These are phyloP conservation scores for Microsporum ferrugineum DNA, from an alignment of 2,329 filamentous ascomycete genomes.

Conservation along the genomic window DNA sequence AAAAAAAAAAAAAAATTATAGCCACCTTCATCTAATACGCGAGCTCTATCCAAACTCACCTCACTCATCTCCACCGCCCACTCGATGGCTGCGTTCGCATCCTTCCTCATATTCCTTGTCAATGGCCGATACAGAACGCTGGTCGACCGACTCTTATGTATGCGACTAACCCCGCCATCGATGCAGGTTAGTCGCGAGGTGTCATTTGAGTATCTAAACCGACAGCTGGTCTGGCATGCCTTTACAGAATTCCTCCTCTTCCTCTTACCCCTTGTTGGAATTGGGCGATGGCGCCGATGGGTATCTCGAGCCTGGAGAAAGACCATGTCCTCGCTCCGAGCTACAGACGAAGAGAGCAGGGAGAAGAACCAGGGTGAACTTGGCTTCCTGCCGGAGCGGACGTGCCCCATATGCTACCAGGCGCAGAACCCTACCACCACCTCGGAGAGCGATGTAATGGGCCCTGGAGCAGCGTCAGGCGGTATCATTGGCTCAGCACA, in stretches of 20 bases:
- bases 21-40: constrained; percentile 38
- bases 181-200: constrained; percentile 82
- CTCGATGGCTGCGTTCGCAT: constrained; percentile 67
- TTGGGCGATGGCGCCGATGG: constrained; percentile 85
- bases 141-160: constrained; percentile 69
- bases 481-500: constrained; percentile 79
- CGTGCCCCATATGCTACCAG: constrained; percentile 93
- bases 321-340: constrained; percentile 53
- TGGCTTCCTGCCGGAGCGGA: constrained; percentile 77
- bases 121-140: constrained; percentile 87
- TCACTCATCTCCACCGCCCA: constrained; percentile 59
- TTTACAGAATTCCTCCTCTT: constrained; percentile 98
- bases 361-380: constrained; percentile 58
- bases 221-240: constrained; percentile 98
- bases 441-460: constrained; percentile 65
- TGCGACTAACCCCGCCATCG: constrained; percentile 74
- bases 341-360: constrained; percentile 40
- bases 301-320: constrained; percentile 76
- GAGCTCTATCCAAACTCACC: constrained; percentile 56
- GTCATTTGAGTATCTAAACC: constrained; percentile 93
- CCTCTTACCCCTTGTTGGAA: constrained; percentile 88
- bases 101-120: constrained; percentile 81
- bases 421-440: constrained; percentile 67
- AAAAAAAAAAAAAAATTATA: background rate
- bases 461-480: constrained; percentile 49